phyloP scores from a whole-genome alignment of 306 rosid genomes.

The Lathyrus aphaca region DNA sequence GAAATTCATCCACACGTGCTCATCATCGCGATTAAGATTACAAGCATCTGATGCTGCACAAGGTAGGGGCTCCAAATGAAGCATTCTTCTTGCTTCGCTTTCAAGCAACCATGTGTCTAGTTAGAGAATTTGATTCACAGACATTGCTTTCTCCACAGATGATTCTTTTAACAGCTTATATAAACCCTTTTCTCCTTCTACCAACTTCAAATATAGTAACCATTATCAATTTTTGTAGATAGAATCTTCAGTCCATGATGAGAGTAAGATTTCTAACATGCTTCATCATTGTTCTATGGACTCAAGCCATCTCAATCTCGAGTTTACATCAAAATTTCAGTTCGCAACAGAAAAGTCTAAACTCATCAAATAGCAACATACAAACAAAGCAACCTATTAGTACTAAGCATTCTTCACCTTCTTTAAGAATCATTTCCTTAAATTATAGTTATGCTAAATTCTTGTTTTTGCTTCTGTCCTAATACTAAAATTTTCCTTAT shows the following conservation, averaged over 20 bases:
- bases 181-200: background rate
- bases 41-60: slow-evolving; percentile 36
- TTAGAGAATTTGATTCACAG: background rate
- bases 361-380: slow-evolving; percentile 1
- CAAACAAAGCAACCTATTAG: slow-evolving; percentile 10
- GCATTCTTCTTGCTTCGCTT: slow-evolving; percentile 14
- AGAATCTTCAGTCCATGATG: background rate
- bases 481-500: background rate
- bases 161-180: background rate
- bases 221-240: background rate
- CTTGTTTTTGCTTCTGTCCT: background rate
- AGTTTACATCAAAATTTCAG: slow-evolving; percentile 13
- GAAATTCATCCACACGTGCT: background rate
- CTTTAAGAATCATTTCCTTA: background rate
- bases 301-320: slow-evolving; percentile 16
- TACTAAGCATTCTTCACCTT: slow-evolving; percentile 9
- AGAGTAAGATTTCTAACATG: slow-evolving; percentile 1
- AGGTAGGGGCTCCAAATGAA: slow-evolving; percentile 9
- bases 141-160: slow-evolving; percentile 1
- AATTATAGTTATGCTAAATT: background rate
- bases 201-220: background rate
- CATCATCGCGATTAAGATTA: background rate
- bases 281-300: slow-evolving; percentile 8
- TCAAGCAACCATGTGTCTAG: slow-evolving; percentile 24
- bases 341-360: background rate